Evolutionary conservation across 768 basidiomycete species (phyloP).

Genomic region (Baorangia bicolor): DNA sequence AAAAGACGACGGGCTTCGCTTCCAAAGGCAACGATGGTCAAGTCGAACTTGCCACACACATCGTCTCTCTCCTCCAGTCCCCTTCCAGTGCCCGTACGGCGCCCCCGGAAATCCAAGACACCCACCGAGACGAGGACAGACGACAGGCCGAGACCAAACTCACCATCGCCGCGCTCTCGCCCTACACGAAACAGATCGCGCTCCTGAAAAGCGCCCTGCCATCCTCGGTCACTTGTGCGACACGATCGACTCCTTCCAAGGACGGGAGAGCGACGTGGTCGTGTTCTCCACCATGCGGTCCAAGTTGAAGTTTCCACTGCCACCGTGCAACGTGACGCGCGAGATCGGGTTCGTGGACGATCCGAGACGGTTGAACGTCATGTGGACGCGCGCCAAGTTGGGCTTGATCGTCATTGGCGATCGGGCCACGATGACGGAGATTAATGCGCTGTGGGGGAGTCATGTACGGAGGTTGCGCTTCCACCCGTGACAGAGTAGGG

Average conservation of each 20-base stretch:
- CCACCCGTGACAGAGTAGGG: constrained; percentile 3
- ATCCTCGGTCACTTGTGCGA: constrained; percentile 20
- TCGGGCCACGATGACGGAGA: constrained; percentile 44
- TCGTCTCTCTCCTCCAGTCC: constrained; percentile 42
- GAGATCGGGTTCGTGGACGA: constrained; percentile 69
- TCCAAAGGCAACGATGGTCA: constrained; percentile 67
- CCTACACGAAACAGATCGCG: constrained; percentile 57
- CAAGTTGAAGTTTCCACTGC: too few species aligned
- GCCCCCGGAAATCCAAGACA: neutral
- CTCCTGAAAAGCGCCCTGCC: constrained; percentile 42
- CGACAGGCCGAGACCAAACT: constrained; percentile 1
- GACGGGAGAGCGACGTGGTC: constrained; percentile 64
- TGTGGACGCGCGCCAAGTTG: constrained; percentile 64
- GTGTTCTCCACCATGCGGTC: constrained; percentile 64
- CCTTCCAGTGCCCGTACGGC: neutral
- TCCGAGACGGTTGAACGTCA: constrained; percentile 54
- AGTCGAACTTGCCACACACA: constrained; percentile 47
- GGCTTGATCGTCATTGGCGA: constrained; percentile 64
- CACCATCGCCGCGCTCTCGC: constrained; percentile 41
- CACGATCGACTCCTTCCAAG: constrained; percentile 55
- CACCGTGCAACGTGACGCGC: constrained; percentile 52
- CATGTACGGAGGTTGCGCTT: constrained; percentile 30
- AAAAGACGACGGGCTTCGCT: constrained; percentile 57
- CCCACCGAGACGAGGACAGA: too few species aligned
- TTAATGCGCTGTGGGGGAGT: constrained; percentile 47